A percentile compares a stretch with the other conserved stretches of the same genome.
These are phyloP conservation scores for Clausena lansium DNA, from an alignment of 345 rosid species.

Conservation along the genomic window DNA sequence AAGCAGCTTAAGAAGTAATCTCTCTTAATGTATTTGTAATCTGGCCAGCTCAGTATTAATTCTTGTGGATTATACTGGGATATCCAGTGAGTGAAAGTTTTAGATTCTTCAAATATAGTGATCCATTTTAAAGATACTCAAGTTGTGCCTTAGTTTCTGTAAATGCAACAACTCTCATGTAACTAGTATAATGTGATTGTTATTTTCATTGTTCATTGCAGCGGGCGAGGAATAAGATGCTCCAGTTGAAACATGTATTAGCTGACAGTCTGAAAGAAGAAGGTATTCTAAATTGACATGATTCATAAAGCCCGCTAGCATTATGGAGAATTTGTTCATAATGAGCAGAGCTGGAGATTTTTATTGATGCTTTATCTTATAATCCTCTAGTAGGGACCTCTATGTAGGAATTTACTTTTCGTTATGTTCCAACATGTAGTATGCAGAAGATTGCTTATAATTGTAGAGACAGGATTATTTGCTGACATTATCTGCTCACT, in stretches of 20 bases:
- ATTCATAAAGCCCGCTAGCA: background rate
- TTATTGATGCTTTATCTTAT: background rate
- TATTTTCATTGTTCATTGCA: constrained; percentile 34
- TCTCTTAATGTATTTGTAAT: background rate
- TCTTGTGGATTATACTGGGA: too few species aligned
- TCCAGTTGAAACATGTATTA: constrained; percentile 54
- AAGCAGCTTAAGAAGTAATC: too few species aligned
- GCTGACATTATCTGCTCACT: background rate
- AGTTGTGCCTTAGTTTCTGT: too few species aligned
- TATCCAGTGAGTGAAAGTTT: too few species aligned
- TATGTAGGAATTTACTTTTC: background rate
- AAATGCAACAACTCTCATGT: background rate
- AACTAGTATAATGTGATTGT: constrained; percentile 3
- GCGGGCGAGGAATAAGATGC: constrained; percentile 70
- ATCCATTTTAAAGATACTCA: background rate
- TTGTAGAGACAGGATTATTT: background rate
- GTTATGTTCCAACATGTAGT: background rate
- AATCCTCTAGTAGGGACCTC: background rate
- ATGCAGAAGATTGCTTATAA: background rate
- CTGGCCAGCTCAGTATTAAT: background rate
- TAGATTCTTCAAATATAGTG: background rate
- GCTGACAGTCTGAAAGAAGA: constrained; percentile 63
- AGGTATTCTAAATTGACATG: constrained; percentile 32
- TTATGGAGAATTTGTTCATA: background rate
- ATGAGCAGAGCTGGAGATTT: background rate